Percentiles rank a stretch among this genome's conserved stretches.
phyloP scores from a whole-genome alignment of 176 grass and related monocot species.

The Coix lacrymajobi region DNA sequence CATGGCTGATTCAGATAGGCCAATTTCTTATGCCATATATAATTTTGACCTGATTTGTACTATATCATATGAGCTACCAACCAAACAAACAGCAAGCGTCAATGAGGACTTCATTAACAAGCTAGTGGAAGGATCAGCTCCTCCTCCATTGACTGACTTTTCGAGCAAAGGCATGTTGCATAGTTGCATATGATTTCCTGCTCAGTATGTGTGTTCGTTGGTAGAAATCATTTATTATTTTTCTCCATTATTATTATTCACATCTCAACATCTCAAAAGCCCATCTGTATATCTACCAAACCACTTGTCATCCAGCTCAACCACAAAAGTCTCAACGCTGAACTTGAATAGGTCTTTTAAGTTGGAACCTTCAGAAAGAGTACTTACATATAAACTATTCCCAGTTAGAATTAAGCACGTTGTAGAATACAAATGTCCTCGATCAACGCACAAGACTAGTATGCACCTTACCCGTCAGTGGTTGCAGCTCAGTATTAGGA shows the following conservation, averaged over 20 bases:
- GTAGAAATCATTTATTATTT: not conserved
- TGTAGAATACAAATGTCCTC: not conserved
- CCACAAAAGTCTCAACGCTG: constrained; percentile 5
- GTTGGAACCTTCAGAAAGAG: constrained; percentile 4
- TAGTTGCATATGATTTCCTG: not conserved
- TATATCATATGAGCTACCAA: constrained; percentile 1
- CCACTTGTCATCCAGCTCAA: not conserved
- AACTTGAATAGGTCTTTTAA: not conserved
- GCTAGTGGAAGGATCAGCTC: not conserved
- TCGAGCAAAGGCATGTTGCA: not conserved
- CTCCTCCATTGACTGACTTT: constrained; percentile 2
- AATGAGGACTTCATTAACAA: not conserved
- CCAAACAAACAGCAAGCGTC: not conserved
- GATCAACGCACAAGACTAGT: not conserved
- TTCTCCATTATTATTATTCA: constrained; percentile 6
- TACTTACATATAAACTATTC: constrained; percentile 1
- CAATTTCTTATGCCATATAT: not conserved
- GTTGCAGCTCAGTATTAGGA: not conserved
- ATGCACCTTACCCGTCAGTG: not conserved
- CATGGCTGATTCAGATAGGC: not conserved
- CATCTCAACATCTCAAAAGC: not conserved
- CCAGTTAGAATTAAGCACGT: constrained; percentile 10
- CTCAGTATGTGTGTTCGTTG: not conserved
- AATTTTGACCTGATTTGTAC: not conserved
- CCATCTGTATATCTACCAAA: not conserved